Evolutionary conservation across 2,329 filamentous ascomycete species (phyloP).

Genomic region (Hypoxylon sp.): DNA sequence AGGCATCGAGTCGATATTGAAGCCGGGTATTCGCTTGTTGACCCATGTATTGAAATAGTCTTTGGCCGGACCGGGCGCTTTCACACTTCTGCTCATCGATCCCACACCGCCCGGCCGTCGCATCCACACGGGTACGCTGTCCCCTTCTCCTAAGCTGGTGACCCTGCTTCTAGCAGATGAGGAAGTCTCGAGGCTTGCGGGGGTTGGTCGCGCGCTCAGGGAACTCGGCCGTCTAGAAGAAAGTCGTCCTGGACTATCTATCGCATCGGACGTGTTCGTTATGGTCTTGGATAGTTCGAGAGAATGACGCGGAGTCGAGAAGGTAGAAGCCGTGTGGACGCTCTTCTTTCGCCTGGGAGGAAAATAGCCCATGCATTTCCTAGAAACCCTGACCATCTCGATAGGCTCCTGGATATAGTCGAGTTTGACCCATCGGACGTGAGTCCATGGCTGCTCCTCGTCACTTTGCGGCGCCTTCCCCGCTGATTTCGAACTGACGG

Average conservation of each 20-base stretch:
- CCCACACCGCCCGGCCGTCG: conserved; percentile 89
- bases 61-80: conserved; percentile 82
- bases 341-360: conserved; percentile 92
- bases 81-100: conserved; percentile 77
- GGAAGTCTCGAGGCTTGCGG: conserved; percentile 45
- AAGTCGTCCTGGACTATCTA: conserved; percentile 48
- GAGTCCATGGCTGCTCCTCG: conserved; percentile 79
- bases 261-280: conserved; percentile 46
- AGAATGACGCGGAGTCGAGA: conserved; percentile 75
- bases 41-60: conserved; percentile 89
- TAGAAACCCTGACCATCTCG: conserved; percentile 86
- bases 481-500: conserved; percentile 51
- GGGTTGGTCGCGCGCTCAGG: conserved; percentile 43
- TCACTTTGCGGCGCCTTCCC: conserved; percentile 55
- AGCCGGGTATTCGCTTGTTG: conserved; percentile 82
- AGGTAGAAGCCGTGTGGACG: conserved; percentile 70
- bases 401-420: conserved; percentile 76
- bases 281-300: conserved; percentile 66
- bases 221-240: conserved; percentile 51
- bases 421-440: conserved; percentile 89
- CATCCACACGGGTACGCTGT: conserved; percentile 69
- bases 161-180: conserved; percentile 49
- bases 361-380: conserved; percentile 88
- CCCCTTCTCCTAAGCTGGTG: conserved; percentile 47
- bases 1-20: conserved; percentile 76